Percentiles rank a stretch among this genome's conserved stretches.
Evolutionary conservation across 2,329 filamentous ascomycete species (phyloP).

Genomic region (Cercospora brassicicola): DNA sequence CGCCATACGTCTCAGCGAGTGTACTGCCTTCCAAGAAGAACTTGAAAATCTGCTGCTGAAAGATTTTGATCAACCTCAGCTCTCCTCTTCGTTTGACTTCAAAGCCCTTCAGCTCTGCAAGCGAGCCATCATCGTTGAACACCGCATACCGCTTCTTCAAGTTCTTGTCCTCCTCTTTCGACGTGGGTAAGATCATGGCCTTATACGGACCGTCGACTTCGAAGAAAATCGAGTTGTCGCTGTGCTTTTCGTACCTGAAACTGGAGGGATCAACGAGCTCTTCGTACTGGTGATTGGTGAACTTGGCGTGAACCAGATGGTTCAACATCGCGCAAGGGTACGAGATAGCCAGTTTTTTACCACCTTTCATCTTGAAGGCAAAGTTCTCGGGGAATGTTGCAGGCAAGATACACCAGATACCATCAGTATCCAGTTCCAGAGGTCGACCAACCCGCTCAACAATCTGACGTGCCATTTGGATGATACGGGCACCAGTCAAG

Average conservation of each 20-base stretch:
- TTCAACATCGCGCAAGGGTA: conserved; percentile 99
- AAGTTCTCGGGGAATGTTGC: conserved; percentile 97
- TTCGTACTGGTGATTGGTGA: conserved; percentile 98
- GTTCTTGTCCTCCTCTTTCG: conserved; percentile 99
- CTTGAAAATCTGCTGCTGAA: conserved; percentile 98
- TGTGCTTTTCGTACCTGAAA: conserved; percentile 93
- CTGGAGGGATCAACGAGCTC: conserved; percentile 74
- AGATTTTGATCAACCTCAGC: conserved; percentile 98
- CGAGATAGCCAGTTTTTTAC: conserved; percentile 94
- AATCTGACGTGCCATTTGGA: conserved; percentile 89
- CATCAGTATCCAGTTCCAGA: conserved; percentile 92
- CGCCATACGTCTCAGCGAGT: conserved; percentile 81
- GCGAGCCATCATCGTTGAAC: conserved; percentile 94
- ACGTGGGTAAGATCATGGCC: conserved; percentile 95
- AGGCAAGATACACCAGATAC: conserved; percentile 99
- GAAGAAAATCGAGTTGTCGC: conserved; percentile 99
- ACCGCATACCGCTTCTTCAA: conserved; percentile 99
- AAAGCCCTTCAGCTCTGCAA: conserved; percentile 95
- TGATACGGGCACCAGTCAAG: conserved; percentile 91
- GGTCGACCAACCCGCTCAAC: conserved; percentile 92
- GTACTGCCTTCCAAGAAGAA: conserved; percentile 94
- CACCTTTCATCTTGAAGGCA: conserved; percentile 86
- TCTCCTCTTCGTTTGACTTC: conserved; percentile 97
- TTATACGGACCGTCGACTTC: conserved; percentile 97
- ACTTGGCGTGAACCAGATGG: conserved; percentile 88